A percentile compares a stretch with the other conserved stretches of the same genome.
Evolutionary conservation across 805 yeast genomes (phyloP).

Genomic region (Nakazawaea molendinolei): DNA sequence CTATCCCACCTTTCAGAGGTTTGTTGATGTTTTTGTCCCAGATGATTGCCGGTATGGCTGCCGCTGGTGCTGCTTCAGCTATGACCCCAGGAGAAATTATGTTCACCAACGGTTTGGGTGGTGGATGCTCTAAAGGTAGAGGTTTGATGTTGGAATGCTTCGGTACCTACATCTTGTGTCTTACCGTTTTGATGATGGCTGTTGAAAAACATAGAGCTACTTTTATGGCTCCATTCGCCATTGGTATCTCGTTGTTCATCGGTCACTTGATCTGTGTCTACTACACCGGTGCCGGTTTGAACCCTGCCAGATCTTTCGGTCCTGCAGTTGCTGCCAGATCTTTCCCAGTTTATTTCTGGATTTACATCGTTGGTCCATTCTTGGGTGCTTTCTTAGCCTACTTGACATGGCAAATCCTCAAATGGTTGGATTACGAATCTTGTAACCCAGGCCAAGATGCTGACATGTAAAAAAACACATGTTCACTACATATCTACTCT

Average conservation of each 20-base stretch:
- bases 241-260: slow-evolving; percentile 75
- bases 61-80: slow-evolving; percentile 83
- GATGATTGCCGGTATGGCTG: slow-evolving; percentile 82
- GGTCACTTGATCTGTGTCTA: slow-evolving; percentile 77
- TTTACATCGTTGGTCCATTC: slow-evolving; percentile 87
- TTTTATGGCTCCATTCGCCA: slow-evolving; percentile 73
- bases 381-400: slow-evolving; percentile 64
- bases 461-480: slow-evolving; percentile 35
- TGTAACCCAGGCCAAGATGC: slow-evolving; percentile 67
- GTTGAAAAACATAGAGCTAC: slow-evolving; percentile 77
- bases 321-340: slow-evolving; percentile 66
- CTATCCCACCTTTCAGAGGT: slow-evolving; percentile 69
- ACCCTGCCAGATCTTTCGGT: slow-evolving; percentile 88
- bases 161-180: slow-evolving; percentile 65
- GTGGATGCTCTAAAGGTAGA: slow-evolving; percentile 63
- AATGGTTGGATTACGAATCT: slow-evolving; percentile 59
- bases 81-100: slow-evolving; percentile 77
- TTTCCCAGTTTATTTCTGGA: slow-evolving; percentile 86
- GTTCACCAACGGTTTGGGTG: slow-evolving; percentile 67
- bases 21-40: slow-evolving; percentile 59
- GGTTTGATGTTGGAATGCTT: slow-evolving; percentile 81
- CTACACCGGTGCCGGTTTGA: slow-evolving; percentile 87
- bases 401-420: slow-evolving; percentile 61
- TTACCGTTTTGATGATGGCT: slow-evolving; percentile 75
- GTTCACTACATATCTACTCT: no score